Evolutionary conservation across 1,284 basidiomycete species (phyloP).

Genomic region (Grifola frondosa): DNA sequence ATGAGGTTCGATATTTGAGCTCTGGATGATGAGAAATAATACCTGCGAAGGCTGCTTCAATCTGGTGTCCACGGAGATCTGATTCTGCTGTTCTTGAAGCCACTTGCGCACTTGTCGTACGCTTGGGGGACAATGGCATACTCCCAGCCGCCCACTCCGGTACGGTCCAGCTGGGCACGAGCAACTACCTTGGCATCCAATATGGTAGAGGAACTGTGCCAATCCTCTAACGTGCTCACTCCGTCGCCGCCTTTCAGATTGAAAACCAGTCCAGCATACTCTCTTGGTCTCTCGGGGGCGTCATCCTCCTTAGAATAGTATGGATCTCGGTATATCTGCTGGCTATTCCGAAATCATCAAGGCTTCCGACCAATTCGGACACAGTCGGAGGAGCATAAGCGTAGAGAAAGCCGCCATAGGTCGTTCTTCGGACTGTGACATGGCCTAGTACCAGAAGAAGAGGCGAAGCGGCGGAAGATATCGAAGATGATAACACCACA

Average conservation of each 20-base stretch:
- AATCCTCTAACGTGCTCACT: constrained; percentile 51
- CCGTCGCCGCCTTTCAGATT: constrained; percentile 63
- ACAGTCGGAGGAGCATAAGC: constrained; percentile 52
- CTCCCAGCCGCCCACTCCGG: constrained; percentile 69
- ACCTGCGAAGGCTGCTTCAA: constrained; percentile 55
- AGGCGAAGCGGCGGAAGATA: constrained; percentile 3
- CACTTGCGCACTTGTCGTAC: constrained; percentile 51
- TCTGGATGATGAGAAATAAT: not conserved
- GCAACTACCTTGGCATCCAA: not conserved
- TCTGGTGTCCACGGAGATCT: not conserved
- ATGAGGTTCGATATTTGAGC: constrained; percentile 27
- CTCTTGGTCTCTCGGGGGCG: constrained; percentile 65
- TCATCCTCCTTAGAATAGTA: constrained; percentile 79
- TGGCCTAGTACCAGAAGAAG: not conserved
- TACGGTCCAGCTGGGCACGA: constrained; percentile 8
- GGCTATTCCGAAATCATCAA: constrained; percentile 56
- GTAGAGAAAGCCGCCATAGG: no score
- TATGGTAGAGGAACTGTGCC: constrained; percentile 32
- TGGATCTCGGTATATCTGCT: constrained; percentile 70
- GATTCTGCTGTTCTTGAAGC: constrained; percentile 37
- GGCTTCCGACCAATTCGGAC: constrained; percentile 49
- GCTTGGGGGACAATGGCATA: constrained; percentile 69
- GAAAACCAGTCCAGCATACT: constrained; percentile 82
- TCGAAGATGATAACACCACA: no score
- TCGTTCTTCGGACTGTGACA: constrained; percentile 37